Percentiles rank a stretch among this genome's conserved stretches.
These are phyloP conservation scores for Chondrus crispus DNA, from an alignment of 23 red algal genomes.

Conservation along the genomic window DNA sequence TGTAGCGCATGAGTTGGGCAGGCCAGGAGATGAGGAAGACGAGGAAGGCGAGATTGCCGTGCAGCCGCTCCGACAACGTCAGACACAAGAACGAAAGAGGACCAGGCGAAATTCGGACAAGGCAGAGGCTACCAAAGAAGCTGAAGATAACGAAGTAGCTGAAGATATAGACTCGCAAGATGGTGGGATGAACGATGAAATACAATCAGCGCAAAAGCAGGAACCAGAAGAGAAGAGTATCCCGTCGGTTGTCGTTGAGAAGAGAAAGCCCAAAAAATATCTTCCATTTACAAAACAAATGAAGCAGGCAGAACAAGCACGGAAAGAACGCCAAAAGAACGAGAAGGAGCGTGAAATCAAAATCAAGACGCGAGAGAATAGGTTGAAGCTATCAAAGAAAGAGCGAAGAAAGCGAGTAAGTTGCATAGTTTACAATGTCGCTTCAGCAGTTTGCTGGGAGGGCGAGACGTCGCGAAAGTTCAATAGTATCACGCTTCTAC, in stretches of 20 bases:
- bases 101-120: background rate
- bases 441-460: no score
- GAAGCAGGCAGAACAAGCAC: constrained; percentile 29
- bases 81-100: no score
- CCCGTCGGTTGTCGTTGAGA: background rate
- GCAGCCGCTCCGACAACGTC: background rate
- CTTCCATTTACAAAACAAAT: constrained; percentile 37
- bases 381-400: constrained; percentile 43
- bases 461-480: no score
- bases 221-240: background rate
- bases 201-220: background rate
- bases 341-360: constrained; percentile 1
- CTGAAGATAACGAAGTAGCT: background rate
- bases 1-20: constrained; percentile 18
- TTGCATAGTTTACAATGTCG: no score
- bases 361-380: constrained; percentile 36
- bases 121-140: background rate
- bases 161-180: background rate
- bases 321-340: background rate
- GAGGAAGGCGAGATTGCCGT: background rate
- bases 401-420: constrained; percentile 35
- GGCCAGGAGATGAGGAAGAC: background rate
- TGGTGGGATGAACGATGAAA: background rate
- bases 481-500: no score
- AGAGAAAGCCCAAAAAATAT: background rate